These are phyloP conservation scores for Suillus brevipes DNA, from an alignment of 768 basidiomycete species.

Conservation along the genomic window DNA sequence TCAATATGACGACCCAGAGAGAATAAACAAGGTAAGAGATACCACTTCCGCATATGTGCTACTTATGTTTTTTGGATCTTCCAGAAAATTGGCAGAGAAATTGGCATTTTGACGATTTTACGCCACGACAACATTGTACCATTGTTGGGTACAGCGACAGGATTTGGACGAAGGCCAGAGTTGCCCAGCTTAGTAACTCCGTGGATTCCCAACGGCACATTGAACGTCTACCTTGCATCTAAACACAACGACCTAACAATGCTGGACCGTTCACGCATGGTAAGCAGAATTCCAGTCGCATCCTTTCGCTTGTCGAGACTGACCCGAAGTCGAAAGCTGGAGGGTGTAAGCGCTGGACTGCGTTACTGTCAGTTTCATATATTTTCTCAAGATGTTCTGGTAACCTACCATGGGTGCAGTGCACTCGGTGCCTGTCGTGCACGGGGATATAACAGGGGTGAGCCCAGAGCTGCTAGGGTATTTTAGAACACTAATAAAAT, in stretches of 20 bases:
- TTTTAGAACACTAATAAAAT: not conserved
- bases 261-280: not conserved
- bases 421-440: not conserved
- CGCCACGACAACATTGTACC: not conserved
- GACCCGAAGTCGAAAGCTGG: not conserved
- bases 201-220: not conserved
- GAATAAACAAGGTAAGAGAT: not conserved
- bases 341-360: not conserved
- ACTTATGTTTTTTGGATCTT: not conserved
- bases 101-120: not conserved
- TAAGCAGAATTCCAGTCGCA: not conserved
- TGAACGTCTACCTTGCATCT: not conserved
- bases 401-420: not conserved
- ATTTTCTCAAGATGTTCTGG: not conserved
- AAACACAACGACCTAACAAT: not conserved
- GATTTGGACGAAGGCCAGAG: not conserved
- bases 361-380: not conserved
- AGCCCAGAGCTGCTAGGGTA: not conserved
- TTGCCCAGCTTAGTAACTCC: not conserved
- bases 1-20: not conserved
- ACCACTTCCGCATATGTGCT: not conserved
- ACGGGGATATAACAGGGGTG: conserved; percentile 3
- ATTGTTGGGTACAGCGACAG: not conserved
- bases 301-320: not conserved
- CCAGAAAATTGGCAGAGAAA: not conserved